A percentile compares a stretch with the other conserved stretches of the same genome.
These are phyloP conservation scores for Plantago major DNA, from an alignment of 257 asterid genomes.

Conservation along the genomic window DNA sequence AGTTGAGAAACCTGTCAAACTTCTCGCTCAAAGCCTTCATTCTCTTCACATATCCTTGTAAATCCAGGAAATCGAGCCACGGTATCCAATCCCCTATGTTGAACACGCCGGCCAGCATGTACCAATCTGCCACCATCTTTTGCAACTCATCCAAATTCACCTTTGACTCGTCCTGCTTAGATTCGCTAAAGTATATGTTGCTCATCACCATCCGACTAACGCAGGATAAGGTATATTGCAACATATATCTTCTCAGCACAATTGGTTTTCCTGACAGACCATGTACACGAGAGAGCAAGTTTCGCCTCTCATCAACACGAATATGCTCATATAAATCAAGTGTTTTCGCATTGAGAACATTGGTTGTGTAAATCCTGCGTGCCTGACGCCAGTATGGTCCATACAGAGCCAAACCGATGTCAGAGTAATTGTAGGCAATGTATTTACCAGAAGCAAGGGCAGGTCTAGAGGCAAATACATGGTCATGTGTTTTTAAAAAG, in stretches of 20 bases:
- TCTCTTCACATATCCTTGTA: neutral
- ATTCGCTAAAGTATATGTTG: conserved; percentile 19
- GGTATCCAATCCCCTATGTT: neutral
- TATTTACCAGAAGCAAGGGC: too few species aligned
- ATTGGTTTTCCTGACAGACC: conserved; percentile 10
- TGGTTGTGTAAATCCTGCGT: neutral
- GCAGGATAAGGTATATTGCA: conserved; percentile 8
- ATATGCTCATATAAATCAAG: conserved; percentile 1
- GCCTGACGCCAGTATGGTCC: too few species aligned
- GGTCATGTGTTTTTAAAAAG: neutral
- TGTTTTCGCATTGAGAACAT: neutral
- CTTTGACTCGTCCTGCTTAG: neutral
- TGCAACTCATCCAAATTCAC: conserved; percentile 10
- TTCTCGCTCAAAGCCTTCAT: neutral
- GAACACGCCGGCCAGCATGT: neutral
- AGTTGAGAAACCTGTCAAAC: neutral
- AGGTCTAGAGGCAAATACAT: neutral
- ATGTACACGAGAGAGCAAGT: neutral
- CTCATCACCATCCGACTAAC: conserved; percentile 5
- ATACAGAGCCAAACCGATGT: too few species aligned
- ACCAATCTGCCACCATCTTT: neutral
- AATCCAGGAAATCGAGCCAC: neutral
- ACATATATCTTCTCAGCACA: conserved; percentile 17
- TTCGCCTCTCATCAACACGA: conserved; percentile 20
- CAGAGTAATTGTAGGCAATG: too few species aligned